Base-by-base conservation (phyloP, 192 early-diverging fungal genomes). In the Umbelopsis isabellina region DNA sequence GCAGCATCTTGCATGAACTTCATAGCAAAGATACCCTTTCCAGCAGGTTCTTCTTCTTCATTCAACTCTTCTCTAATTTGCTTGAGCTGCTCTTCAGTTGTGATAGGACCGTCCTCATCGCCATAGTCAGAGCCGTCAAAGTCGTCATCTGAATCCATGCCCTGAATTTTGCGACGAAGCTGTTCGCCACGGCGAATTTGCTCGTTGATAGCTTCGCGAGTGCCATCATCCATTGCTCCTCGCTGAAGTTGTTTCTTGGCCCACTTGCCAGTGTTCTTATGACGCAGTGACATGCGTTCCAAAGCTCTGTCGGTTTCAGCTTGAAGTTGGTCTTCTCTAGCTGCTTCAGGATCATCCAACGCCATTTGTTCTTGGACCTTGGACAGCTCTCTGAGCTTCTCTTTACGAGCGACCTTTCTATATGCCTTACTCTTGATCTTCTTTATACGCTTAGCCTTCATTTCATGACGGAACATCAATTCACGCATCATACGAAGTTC, bases 341-440 rank as follows among this genome's bases (percentile, higher is more conserved):
- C 91, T 21, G 82, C 71, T 41, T 90, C 88, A 23, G 91, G 90
- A 75, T 95, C 92, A 33, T 91, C 77, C 70, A 86, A 83, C 22
- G 75, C 78, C 41, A 90, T 66, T 68, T 90, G 78, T 51, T 90
- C 85, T 68, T 69, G 79, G 52, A 76, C 84, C 25, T 70, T 79
- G 66, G 76, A 51, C 27, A 77, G 78, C 47, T 86, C 84, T 30
- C 87, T 87, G 64, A 76, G 79, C 69, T 87, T 92, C 45, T 94
- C 92, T 77, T 91, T 91, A 74, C 93, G 94, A 65, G 89, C 83
- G 35, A 99, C 91, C 69, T 94, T 91, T 33, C 92, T 89, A 72
- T 96, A 99, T 4, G 93, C 80, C 82, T 98, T 98, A 84, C 93
- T 95, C 84, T 99, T 99, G 79, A 99, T 99, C 82, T 99, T 99